A percentile compares a stretch with the other conserved stretches of the same genome.
Evolutionary conservation across 2,329 filamentous ascomycete species (phyloP).

Genomic region (Chrysoporthe austroafricana): DNA sequence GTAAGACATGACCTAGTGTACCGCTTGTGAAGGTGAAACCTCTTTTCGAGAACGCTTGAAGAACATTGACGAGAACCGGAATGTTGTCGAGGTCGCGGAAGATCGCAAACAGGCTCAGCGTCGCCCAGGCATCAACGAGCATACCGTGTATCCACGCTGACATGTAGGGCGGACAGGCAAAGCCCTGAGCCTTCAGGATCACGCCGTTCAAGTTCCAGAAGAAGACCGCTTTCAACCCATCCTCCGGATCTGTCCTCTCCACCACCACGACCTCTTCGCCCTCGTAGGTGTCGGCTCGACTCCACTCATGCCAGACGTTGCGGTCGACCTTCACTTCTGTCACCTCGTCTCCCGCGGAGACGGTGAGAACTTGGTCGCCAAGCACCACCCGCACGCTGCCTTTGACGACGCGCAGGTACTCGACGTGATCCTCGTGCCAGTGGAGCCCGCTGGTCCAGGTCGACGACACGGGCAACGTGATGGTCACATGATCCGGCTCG

Average conservation of each 20-base stretch:
- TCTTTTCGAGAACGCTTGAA: constrained; percentile 32
- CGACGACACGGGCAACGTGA: constrained; percentile 47
- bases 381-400: constrained; percentile 40
- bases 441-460: constrained; percentile 54
- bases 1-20: constrained; percentile 19
- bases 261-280: constrained; percentile 46
- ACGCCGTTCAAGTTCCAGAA: constrained; percentile 54
- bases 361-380: constrained; percentile 25
- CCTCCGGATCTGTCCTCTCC: constrained; percentile 51
- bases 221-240: constrained; percentile 51
- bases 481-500: constrained; percentile 41
- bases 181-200: constrained; percentile 36
- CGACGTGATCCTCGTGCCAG: constrained; percentile 52
- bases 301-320: constrained; percentile 50
- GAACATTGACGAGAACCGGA: constrained; percentile 36
- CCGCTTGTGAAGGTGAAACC: constrained; percentile 32
- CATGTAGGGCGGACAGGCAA: constrained; percentile 25
- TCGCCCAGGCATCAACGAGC: constrained; percentile 36
- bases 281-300: constrained; percentile 38
- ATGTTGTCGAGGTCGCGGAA: constrained; percentile 38
- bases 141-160: constrained; percentile 27
- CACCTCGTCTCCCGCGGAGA: constrained; percentile 31
- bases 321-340: constrained; percentile 41
- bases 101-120: constrained; percentile 37
- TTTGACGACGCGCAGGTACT: constrained; percentile 48